These are phyloP conservation scores for Heritiera fomes DNA, from an alignment of 345 rosid species.

Conservation along the genomic window DNA sequence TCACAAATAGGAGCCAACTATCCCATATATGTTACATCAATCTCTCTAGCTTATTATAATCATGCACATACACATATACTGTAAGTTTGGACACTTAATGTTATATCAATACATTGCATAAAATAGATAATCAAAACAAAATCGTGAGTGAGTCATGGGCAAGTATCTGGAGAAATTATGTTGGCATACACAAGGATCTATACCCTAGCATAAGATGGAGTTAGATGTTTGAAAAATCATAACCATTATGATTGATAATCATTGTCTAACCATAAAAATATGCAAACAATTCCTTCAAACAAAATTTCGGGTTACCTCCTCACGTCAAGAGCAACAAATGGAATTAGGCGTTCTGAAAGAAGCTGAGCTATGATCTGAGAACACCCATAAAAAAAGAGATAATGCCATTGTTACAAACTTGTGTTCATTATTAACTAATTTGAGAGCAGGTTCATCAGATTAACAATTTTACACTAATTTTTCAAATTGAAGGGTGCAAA, in stretches of 20 bases:
- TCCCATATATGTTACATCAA: not conserved
- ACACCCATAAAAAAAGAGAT: conserved; percentile 24
- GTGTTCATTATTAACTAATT: not conserved
- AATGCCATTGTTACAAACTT: conserved; percentile 15
- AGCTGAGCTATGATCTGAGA: conserved; percentile 97
- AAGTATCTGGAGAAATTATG: not conserved
- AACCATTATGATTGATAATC: not conserved
- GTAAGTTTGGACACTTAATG: not conserved
- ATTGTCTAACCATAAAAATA: not conserved
- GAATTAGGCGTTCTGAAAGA: conserved; percentile 94
- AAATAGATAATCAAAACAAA: conserved; percentile 1
- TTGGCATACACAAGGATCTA: not conserved
- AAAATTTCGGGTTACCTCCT: conserved; percentile 61
- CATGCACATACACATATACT: not conserved
- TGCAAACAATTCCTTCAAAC: not conserved
- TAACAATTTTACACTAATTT: conserved; percentile 13
- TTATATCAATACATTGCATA: not conserved
- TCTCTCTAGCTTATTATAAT: not conserved
- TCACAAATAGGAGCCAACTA: not conserved
- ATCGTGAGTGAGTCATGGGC: not conserved
- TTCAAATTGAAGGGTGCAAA: conserved; percentile 14
- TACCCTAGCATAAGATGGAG: not conserved
- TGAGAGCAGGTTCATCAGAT: conserved; percentile 10
- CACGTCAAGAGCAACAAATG: conserved; percentile 97
- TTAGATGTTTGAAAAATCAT: conserved; percentile 6